phyloP scores from a whole-genome alignment of 2,329 filamentous ascomycete genomes.

The Fusarium sp. region DNA sequence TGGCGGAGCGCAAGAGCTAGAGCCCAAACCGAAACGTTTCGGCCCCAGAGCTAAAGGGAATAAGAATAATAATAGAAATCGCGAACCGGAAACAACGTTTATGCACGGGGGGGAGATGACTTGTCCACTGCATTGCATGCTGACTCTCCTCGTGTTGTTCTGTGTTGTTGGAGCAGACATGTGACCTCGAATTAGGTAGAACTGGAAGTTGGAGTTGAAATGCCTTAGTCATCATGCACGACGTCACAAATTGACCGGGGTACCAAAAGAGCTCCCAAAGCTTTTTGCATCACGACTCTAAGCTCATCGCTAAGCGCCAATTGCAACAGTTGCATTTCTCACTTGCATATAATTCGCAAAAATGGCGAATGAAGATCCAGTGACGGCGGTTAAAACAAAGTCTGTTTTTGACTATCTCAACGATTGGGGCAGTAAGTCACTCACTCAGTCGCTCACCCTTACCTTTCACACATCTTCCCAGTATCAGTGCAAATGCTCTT shows the following conservation, averaged over 20 bases:
- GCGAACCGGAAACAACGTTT: not conserved
- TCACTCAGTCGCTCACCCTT: not conserved
- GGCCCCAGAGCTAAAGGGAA: not conserved
- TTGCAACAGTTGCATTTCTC: slow-evolving; percentile 21
- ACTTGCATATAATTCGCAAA: slow-evolving; percentile 6
- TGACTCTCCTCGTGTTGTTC: not conserved
- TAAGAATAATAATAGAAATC: not conserved
- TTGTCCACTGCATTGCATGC: not conserved
- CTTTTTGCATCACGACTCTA: slow-evolving; percentile 33
- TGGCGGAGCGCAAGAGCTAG: slow-evolving; percentile 29
- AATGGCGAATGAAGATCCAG: slow-evolving; percentile 46
- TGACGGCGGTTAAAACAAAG: slow-evolving; percentile 38
- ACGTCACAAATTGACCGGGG: slow-evolving; percentile 33
- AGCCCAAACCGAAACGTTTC: slow-evolving; percentile 1
- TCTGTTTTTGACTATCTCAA: slow-evolving; percentile 51
- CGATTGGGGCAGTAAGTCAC: slow-evolving; percentile 62
- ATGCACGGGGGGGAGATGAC: not conserved
- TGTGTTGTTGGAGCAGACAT: not conserved
- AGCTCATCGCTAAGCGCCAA: slow-evolving; percentile 8
- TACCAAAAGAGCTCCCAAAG: slow-evolving; percentile 10
- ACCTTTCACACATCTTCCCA: not conserved
- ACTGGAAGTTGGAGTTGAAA: not conserved
- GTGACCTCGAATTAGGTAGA: slow-evolving; percentile 11
- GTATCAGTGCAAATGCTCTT: not conserved
- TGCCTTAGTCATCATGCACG: slow-evolving; percentile 34